phyloP scores from a whole-genome alignment of 768 basidiomycete genomes.

The Boletales sp. region DNA sequence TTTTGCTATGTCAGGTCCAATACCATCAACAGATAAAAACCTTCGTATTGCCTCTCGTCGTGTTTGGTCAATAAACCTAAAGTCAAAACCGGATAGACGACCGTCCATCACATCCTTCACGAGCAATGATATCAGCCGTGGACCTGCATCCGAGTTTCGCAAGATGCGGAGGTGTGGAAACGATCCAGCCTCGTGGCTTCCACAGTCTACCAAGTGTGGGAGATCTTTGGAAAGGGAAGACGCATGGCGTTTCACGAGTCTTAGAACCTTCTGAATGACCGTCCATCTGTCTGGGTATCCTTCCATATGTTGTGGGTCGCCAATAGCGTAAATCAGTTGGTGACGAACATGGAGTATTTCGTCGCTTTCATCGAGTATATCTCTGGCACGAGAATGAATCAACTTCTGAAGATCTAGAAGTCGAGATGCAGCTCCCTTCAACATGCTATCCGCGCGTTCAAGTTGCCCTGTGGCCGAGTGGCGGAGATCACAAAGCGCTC shows the following conservation, averaged over 20 bases:
- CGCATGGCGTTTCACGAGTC: not conserved
- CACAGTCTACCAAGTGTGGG: not conserved
- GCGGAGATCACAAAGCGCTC: no score
- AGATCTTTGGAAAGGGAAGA: not conserved
- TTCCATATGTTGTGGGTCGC: not conserved
- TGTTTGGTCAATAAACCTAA: not conserved
- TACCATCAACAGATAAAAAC: slow-evolving; percentile 13
- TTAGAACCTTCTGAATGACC: not conserved
- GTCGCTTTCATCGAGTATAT: slow-evolving; percentile 21
- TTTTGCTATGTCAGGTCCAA: not conserved
- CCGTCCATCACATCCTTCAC: slow-evolving; percentile 8
- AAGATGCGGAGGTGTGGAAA: slow-evolving; percentile 13
- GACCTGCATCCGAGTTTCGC: not conserved
- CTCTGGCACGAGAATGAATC: slow-evolving; percentile 11
- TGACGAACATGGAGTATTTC: slow-evolving; percentile 10
- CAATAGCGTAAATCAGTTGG: not conserved
- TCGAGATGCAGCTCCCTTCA: no score
- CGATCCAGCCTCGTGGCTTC: slow-evolving; percentile 1
- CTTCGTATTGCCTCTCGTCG: not conserved
- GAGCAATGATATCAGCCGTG: slow-evolving; percentile 1
- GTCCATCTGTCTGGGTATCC: not conserved
- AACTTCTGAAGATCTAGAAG: slow-evolving; percentile 7
- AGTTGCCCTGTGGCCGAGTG: not conserved
- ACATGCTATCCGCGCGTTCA: not conserved
- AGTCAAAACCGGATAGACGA: slow-evolving; percentile 1